phyloP scores from a whole-genome alignment of 192 early-diverging fungal species.

The Coemansia sp. region DNA sequence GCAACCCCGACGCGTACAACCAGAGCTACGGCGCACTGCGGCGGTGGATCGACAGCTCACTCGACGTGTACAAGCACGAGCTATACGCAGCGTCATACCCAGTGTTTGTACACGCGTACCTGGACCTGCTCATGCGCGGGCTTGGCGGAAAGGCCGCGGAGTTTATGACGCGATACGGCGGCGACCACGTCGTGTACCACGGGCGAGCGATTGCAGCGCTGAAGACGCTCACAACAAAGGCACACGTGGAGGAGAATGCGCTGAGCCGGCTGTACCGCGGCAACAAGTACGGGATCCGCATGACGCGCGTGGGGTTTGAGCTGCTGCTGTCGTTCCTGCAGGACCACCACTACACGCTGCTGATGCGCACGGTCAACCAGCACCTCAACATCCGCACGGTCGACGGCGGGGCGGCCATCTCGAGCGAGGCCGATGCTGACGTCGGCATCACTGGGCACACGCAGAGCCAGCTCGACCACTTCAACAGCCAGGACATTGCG shows the following conservation, averaged over 20 bases:
- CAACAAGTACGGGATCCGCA: constrained; percentile 82
- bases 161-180: constrained; percentile 75
- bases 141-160: constrained; percentile 46
- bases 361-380: constrained; percentile 91
- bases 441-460: constrained; percentile 75
- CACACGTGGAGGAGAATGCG: constrained; percentile 79
- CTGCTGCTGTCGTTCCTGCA: constrained; percentile 89
- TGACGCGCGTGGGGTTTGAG: constrained; percentile 86
- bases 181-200: constrained; percentile 79
- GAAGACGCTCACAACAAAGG: constrained; percentile 65
- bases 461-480: constrained; percentile 69
- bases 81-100: constrained; percentile 83
- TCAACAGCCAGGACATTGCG: constrained; percentile 78
- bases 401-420: constrained; percentile 36
- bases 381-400: constrained; percentile 73
- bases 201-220: constrained; percentile 70
- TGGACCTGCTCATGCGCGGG: constrained; percentile 72
- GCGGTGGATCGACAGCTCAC: constrained; percentile 89
- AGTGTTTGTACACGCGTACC: constrained; percentile 87
- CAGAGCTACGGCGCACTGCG: constrained; percentile 75
- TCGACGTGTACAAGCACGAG: constrained; percentile 94
- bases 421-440: constrained; percentile 56
- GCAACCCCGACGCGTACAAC: constrained; percentile 82
- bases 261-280: constrained; percentile 75
- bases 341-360: constrained; percentile 84